Base-by-base conservation (phyloP, 2,329 filamentous ascomycete species). In the Exophiala bonariae region DNA sequence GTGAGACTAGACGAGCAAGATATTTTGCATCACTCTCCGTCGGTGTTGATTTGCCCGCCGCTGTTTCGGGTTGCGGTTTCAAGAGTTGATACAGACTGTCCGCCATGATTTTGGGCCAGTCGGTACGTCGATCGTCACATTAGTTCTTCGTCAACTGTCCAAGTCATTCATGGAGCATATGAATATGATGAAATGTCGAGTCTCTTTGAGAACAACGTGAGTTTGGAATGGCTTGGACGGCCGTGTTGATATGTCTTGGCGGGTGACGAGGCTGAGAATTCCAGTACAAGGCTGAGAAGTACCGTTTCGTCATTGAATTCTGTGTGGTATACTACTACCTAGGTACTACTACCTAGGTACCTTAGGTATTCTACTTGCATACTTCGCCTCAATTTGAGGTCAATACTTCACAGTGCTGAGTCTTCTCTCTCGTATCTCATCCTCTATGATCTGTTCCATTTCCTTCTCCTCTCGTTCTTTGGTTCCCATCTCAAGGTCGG, bases 71-170 rank as follows among this genome's bases (percentile, higher is more conserved):
- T 63, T 85, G 79, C 19, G 84, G 81, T 44, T 73, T 68, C 34
- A 93, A 76, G 33, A 93, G 75, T 48, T 93, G 88, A 61, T 88
- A 85, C 31, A 95, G 75, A 13, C 86, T 75, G 63, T 92, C 87
- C 36, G 82, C 76, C 83, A 86, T 86, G 45, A 32, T 63, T 26
- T n/a, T n/a, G n/a, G n/a, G 23, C 23, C 11, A 26, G 23, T 26
- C 23, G 11, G 23, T 26, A 26, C 6, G 11, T 26, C 23, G 11
- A 6, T 26, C 23, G 23, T 11, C 11, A 26, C 6, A 26, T 26
- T 6, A 6, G 23, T 6, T 6, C 11, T 26, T 26, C 23, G 11
- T 26, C 23, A 6, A 26, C 6, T 26, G 23, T 11, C 11, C 23
- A 6, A 11, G 23, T 26, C 11, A 6, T n/a, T 16, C 14, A 20